phyloP scores from a whole-genome alignment of 2,329 filamentous ascomycete genomes.

The Falciphora oryzae region DNA sequence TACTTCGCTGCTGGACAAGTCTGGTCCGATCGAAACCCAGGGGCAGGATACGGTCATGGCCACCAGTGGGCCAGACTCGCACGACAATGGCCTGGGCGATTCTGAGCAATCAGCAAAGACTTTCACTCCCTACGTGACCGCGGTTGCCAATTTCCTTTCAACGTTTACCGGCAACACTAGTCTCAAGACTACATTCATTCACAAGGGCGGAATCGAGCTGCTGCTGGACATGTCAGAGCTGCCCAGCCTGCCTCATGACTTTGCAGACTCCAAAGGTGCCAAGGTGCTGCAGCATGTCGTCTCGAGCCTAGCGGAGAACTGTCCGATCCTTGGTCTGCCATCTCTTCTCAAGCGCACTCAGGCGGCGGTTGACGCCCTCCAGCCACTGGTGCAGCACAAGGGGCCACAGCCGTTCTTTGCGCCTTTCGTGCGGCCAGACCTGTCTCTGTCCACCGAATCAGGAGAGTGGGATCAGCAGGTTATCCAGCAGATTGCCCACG shows the following conservation, averaged over 20 bases:
- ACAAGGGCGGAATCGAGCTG: slow-evolving; percentile 73
- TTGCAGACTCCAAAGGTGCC: slow-evolving; percentile 60
- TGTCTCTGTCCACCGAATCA: slow-evolving; percentile 22
- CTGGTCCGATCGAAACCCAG: neutral
- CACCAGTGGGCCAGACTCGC: slow-evolving; percentile 12
- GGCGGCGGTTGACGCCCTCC: slow-evolving; percentile 59
- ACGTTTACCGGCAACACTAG: slow-evolving; percentile 69
- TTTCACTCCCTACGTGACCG: slow-evolving; percentile 66
- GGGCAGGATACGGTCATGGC: slow-evolving; percentile 6
- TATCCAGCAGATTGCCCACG: slow-evolving; percentile 45
- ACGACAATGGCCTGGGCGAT: slow-evolving; percentile 13
- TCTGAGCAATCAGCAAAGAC: slow-evolving; percentile 24
- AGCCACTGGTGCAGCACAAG: slow-evolving; percentile 54
- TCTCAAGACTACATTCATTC: slow-evolving; percentile 69
- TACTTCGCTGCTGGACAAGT: slow-evolving; percentile 4
- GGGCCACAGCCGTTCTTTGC: slow-evolving; percentile 63
- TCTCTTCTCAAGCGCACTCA: slow-evolving; percentile 73
- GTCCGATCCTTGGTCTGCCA: slow-evolving; percentile 74
- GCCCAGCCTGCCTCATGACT: slow-evolving; percentile 71
- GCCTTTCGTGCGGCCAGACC: slow-evolving; percentile 50
- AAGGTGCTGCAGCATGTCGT: slow-evolving; percentile 69
- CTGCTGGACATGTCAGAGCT: slow-evolving; percentile 79
- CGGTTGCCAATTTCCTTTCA: slow-evolving; percentile 68
- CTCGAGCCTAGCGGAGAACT: slow-evolving; percentile 71
- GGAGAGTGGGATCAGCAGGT: slow-evolving; percentile 29